Percentiles rank a stretch among this genome's conserved stretches.
phyloP scores from a whole-genome alignment of 495 filamentous ascomycete species.

The Aspergillus sparsus region DNA sequence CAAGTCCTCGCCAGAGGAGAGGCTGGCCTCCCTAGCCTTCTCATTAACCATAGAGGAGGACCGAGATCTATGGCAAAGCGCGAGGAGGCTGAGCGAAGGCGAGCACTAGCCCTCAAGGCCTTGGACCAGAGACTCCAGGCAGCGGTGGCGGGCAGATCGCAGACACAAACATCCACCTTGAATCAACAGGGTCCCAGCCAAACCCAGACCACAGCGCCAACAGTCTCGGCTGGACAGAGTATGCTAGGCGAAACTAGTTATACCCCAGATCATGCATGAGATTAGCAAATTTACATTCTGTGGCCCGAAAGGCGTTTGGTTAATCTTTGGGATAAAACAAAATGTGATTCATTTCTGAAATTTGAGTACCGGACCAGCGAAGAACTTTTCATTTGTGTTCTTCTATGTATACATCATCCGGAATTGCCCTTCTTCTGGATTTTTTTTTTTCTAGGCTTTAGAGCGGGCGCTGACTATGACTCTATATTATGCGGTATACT shows the following conservation, averaged over 20 bases:
- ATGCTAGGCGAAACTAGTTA: slow-evolving; percentile 71
- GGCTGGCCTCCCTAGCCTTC: slow-evolving; percentile 64
- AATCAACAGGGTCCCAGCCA: slow-evolving; percentile 48
- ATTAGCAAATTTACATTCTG: slow-evolving; percentile 3
- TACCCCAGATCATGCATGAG: slow-evolving; percentile 60
- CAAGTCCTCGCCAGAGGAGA: slow-evolving; percentile 65
- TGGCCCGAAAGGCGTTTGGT: slow-evolving; percentile 21
- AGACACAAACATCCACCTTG: slow-evolving; percentile 35
- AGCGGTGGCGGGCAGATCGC: slow-evolving; percentile 57
- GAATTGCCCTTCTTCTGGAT: slow-evolving; percentile 3
- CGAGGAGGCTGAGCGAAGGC: slow-evolving; percentile 88
- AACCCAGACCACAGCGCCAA: slow-evolving; percentile 34
- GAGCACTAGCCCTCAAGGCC: slow-evolving; percentile 85
- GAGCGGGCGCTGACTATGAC: slow-evolving; percentile 7
- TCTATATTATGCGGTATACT: slow-evolving; percentile 2
- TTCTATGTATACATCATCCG: slow-evolving; percentile 1
- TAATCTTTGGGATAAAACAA: slow-evolving; percentile 18
- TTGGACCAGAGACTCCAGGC: slow-evolving; percentile 89
- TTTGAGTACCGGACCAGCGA: not conserved
- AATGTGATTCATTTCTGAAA: not conserved
- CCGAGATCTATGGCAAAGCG: slow-evolving; percentile 56
- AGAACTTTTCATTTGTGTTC: not conserved
- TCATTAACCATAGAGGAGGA: slow-evolving; percentile 48
- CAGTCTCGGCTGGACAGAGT: slow-evolving; percentile 37
- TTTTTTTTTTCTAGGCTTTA: not conserved